Percentiles rank a stretch among this genome's conserved stretches.
Conservation (phyloP, 352 stramenopile species). For the Pythium sp. region DNA sequence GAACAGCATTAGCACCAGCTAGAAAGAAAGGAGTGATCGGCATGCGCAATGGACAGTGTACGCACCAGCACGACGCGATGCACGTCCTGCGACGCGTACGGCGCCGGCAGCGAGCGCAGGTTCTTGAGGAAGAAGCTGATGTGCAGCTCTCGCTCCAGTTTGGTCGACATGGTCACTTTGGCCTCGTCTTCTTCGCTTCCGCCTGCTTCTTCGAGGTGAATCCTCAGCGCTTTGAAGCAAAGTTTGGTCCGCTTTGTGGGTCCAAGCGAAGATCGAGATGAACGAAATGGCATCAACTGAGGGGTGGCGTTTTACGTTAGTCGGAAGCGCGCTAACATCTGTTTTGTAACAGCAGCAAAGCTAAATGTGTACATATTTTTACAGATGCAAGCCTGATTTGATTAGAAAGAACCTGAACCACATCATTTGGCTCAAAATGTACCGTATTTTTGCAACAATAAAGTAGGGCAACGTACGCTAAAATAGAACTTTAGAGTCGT, state of each 20-base stretch:
- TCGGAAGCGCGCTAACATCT: neutral
- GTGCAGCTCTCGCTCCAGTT: slow-evolving; percentile 75
- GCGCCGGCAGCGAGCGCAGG: slow-evolving; percentile 57
- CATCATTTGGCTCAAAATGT: neutral
- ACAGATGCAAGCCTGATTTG: neutral
- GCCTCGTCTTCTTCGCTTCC: neutral
- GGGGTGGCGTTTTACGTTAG: neutral
- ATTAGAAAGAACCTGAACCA: neutral
- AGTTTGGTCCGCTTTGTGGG: neutral
- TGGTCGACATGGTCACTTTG: slow-evolving; percentile 16
- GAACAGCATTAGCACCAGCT: neutral
- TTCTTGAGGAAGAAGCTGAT: slow-evolving; percentile 80
- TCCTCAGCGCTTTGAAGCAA: neutral
- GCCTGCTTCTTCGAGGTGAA: neutral
- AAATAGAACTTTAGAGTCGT: neutral
- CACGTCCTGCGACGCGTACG: slow-evolving; percentile 79
- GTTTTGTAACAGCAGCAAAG: too few species aligned
- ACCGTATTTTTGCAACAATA: neutral
- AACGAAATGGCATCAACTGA: neutral
- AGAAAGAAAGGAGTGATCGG: neutral
- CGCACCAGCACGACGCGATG: slow-evolving; percentile 76
- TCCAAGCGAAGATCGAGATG: neutral
- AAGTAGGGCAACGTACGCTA: neutral
- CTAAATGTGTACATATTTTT: too few species aligned
- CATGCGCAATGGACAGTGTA: neutral